phyloP scores from a whole-genome alignment of 2,329 filamentous ascomycete species.

The Diplodia corticola region DNA sequence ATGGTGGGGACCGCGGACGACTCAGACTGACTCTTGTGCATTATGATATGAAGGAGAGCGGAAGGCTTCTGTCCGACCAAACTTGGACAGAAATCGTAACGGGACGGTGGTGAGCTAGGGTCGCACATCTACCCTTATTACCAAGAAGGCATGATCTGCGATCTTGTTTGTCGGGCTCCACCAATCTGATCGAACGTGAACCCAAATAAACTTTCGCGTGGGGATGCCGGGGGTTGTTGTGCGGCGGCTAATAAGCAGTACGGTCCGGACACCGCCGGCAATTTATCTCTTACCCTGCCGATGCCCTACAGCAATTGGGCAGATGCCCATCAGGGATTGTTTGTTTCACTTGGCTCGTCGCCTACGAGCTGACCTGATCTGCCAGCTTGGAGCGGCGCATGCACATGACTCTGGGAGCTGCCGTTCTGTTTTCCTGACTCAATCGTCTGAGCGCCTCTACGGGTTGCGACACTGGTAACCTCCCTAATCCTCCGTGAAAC shows the following conservation, averaged over 20 bases:
- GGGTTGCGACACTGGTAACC: conserved; percentile 8
- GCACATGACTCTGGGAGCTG: conserved; percentile 11
- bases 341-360: background rate
- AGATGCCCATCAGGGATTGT: background rate
- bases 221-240: background rate
- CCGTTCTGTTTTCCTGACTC: conserved; percentile 7
- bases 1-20: background rate
- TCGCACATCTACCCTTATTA: background rate
- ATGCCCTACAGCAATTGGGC: conserved; percentile 2
- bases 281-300: conserved; percentile 10
- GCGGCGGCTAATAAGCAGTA: conserved; percentile 14
- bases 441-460: background rate
- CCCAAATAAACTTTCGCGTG: conserved; percentile 10
- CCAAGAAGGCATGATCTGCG: background rate
- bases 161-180: background rate
- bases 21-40: conserved; percentile 1
- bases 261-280: conserved; percentile 16
- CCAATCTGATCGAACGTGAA: background rate
- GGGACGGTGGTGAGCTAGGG: background rate
- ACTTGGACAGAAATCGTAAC: background rate
- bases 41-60: background rate
- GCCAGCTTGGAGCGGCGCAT: background rate
- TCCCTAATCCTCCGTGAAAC: conserved; percentile 17
- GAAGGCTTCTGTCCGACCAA: conserved; percentile 1
- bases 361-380: background rate